Conservation (phyloP, 805 yeast species). For the Cyberlindnera petersonii region DNA sequence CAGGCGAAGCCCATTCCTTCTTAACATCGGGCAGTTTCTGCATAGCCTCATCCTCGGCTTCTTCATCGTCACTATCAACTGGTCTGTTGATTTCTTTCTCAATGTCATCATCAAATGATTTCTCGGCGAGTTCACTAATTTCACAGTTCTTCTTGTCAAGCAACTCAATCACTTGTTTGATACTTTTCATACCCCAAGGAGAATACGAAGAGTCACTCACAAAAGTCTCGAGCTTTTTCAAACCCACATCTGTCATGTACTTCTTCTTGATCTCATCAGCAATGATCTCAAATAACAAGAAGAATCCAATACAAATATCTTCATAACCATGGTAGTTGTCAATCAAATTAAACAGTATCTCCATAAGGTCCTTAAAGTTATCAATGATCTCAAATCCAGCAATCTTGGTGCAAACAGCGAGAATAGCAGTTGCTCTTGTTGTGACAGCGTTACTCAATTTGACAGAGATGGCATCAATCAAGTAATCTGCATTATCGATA, state of each 20-base stretch:
- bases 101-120: constrained; percentile 37
- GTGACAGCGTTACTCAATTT: constrained; percentile 66
- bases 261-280: constrained; percentile 42
- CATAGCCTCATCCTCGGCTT: constrained; percentile 19
- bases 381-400: constrained; percentile 64
- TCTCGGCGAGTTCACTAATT: constrained; percentile 27
- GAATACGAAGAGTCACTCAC: constrained; percentile 26
- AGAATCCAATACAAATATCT: constrained; percentile 66
- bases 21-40: constrained; percentile 29
- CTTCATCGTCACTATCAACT: constrained; percentile 34
- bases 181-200: constrained; percentile 42
- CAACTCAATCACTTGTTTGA: constrained; percentile 41
- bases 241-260: constrained; percentile 32
- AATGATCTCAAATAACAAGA: constrained; percentile 62
- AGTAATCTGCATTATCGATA: constrained; percentile 68
- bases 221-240: constrained; percentile 14
- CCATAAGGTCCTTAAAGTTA: constrained; percentile 68
- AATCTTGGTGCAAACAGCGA: constrained; percentile 63
- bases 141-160: constrained; percentile 36
- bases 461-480: constrained; percentile 73
- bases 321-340: constrained; percentile 86
- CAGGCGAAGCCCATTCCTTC: constrained; percentile 58
- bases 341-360: constrained; percentile 68
- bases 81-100: constrained; percentile 36
- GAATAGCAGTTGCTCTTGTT: constrained; percentile 68